phyloP scores from a whole-genome alignment of 2,329 filamentous ascomycete species.

The Aspergillus ibericus region DNA sequence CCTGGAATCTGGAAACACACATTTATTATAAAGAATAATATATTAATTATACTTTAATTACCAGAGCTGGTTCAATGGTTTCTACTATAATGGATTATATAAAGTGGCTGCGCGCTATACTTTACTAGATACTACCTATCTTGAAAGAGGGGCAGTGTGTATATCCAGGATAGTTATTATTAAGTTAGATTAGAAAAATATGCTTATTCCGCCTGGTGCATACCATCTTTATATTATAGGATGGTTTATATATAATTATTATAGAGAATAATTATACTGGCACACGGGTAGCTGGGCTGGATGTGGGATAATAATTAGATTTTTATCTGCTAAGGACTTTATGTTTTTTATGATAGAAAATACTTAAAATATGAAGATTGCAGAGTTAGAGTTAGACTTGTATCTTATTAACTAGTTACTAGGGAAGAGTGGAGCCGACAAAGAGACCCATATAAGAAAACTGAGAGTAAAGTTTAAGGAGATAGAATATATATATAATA shows the following conservation, averaged over 20 bases:
- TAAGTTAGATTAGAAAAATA: neutral
- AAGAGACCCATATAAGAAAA: slow-evolving; percentile 2
- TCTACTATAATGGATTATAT: slow-evolving; percentile 28
- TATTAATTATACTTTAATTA: slow-evolving; percentile 17
- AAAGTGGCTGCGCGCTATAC: slow-evolving; percentile 24
- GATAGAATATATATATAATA: neutral
- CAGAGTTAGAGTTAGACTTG: slow-evolving; percentile 14
- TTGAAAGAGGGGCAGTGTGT: slow-evolving; percentile 12
- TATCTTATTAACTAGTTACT: slow-evolving; percentile 17
- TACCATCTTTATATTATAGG: slow-evolving; percentile 21
- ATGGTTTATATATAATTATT: slow-evolving; percentile 24
- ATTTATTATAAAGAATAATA: slow-evolving; percentile 15
- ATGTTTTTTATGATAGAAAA: slow-evolving; percentile 28
- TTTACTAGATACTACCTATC: slow-evolving; percentile 18
- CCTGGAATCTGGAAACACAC: slow-evolving; percentile 15
- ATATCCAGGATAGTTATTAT: slow-evolving; percentile 15
- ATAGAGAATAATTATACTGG: slow-evolving; percentile 20
- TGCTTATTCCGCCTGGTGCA: slow-evolving; percentile 9
- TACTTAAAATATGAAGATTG: slow-evolving; percentile 8
- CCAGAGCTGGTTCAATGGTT: slow-evolving; percentile 25
- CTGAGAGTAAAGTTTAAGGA: slow-evolving; percentile 2
- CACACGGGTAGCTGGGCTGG: slow-evolving; percentile 26
- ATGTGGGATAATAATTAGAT: slow-evolving; percentile 23
- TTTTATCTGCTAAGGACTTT: slow-evolving; percentile 22
- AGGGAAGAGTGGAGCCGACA: slow-evolving; percentile 8